Percentiles rank a stretch among this genome's conserved stretches.
These are phyloP conservation scores for Nissolia schottii DNA, from an alignment of 306 rosid species.

Conservation along the genomic window DNA sequence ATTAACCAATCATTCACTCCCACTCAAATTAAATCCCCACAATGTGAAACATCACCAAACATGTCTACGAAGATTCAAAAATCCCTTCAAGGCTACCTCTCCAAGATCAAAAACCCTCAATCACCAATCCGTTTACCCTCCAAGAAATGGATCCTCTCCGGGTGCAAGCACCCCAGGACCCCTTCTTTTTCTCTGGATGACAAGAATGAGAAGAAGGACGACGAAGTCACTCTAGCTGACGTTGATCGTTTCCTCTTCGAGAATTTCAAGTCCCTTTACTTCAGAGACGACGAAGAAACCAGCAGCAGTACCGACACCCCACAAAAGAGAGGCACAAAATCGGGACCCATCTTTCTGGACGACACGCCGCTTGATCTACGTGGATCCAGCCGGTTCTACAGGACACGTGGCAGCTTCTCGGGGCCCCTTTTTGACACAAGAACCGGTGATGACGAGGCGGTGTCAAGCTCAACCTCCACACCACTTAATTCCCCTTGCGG, in stretches of 20 bases:
- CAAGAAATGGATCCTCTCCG: conserved; percentile 46
- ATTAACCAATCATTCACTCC: conserved; percentile 27
- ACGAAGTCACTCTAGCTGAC: conserved; percentile 61
- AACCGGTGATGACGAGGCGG: conserved; percentile 37
- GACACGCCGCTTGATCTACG: conserved; percentile 29
- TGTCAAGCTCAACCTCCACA: conserved; percentile 35
- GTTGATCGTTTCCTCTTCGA: conserved; percentile 66
- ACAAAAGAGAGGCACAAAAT: not conserved
- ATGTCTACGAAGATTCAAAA: conserved; percentile 63
- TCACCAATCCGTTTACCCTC: conserved; percentile 41
- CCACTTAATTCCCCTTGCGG: too few species aligned
- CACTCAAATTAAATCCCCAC: not conserved
- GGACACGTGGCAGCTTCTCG: conserved; percentile 27
- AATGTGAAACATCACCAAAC: not conserved
- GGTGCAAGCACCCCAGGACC: conserved; percentile 62
- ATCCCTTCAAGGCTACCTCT: conserved; percentile 38
- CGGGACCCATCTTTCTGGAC: conserved; percentile 27
- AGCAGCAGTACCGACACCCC: not conserved
- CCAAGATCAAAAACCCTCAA: conserved; percentile 43
- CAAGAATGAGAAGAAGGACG: not conserved
- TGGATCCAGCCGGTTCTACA: conserved; percentile 47
- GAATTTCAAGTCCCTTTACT: conserved; percentile 65
- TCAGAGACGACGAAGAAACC: conserved; percentile 28
- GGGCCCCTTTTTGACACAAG: conserved; percentile 35
- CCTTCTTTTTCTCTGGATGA: conserved; percentile 46